Base-by-base conservation (phyloP, 176 grass and related monocot genomes). In the Triticum timopheevii region DNA sequence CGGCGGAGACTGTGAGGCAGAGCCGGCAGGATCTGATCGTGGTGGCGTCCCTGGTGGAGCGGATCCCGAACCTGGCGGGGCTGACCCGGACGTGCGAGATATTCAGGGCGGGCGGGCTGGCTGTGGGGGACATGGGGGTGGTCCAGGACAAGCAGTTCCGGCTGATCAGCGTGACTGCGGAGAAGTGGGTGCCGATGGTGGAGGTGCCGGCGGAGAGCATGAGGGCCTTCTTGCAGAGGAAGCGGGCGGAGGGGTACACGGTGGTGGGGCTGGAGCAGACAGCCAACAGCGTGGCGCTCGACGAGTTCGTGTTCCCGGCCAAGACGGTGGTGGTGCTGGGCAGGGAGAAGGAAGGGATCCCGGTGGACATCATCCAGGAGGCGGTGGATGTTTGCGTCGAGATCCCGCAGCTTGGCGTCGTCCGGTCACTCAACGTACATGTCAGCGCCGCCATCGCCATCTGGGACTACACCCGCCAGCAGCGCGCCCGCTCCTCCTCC, bases 131-230 rank as follows among this genome's bases (percentile, higher is more conserved):
- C 88, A 86, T 62, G 69, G 92, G 91, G 23, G 47, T 98, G 83
- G 63, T 92, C 13, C 83, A 89, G 78, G 96, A 98, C 86, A 98
- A 98, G 72, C 96, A 98, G 73, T 98, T 98, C 78, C 84, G 86
- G n/a, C 90, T 98, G 73, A 98, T 98, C 87, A 95, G 96, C 72
- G 96, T 98, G 36, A 95, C 93, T 11, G 96, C 96, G 20, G 96
- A 95, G 87, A 98, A 98, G 73, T 98, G 96, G 96, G 47, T 98
- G 45, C 93, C 96, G 9, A 87, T 95, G 68, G 11, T 89, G 7
- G 96, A 98, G 82, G 96, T 98, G 36, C 93, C 96, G 7, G 84
- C 86, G 44, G 82, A 47, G 34, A 95, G 84, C 73, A 58, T 98
- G 13, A 95, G 89, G 77, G 62, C 62, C 3, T 98, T 94, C 76